A percentile compares a stretch with the other conserved stretches of the same genome.
phyloP scores from a whole-genome alignment of 768 basidiomycete genomes.

The Asterophora lycoperdoides region DNA sequence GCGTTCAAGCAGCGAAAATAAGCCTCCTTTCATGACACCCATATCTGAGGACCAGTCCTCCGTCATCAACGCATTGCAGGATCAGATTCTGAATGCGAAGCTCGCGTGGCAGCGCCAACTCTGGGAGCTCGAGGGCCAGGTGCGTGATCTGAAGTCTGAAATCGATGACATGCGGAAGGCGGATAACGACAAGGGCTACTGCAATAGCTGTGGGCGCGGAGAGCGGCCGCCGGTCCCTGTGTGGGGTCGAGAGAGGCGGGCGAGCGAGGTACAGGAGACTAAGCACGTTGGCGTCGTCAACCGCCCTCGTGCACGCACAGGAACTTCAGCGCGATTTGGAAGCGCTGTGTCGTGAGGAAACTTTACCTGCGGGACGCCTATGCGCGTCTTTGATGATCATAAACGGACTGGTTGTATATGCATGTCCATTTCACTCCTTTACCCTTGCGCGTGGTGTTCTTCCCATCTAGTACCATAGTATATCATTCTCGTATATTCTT shows the following conservation, averaged over 20 bases:
- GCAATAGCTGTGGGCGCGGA: conserved; percentile 60
- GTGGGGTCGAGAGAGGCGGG: neutral
- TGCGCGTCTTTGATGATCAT: neutral
- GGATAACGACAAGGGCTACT: conserved; percentile 38
- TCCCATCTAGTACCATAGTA: conserved; percentile 1
- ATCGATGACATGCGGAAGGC: conserved; percentile 50
- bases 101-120: conserved; percentile 69
- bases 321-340: conserved; percentile 58
- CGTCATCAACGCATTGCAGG: conserved; percentile 51
- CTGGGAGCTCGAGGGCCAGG: conserved; percentile 71
- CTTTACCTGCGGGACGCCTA: neutral
- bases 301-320: conserved; percentile 66
- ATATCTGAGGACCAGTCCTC: conserved; percentile 38
- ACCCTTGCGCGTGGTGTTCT: conserved; percentile 10
- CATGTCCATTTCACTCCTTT: conserved; percentile 15
- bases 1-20: conserved; percentile 27
- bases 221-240: conserved; percentile 10
- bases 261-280: conserved; percentile 14
- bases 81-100: conserved; percentile 54
- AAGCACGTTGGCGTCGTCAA: conserved; percentile 45
- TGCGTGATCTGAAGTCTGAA: conserved; percentile 67
- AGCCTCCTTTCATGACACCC: conserved; percentile 18
- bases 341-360: conserved; percentile 37
- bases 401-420: conserved; percentile 4
- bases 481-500: conserved; percentile 11